phyloP scores from a whole-genome alignment of 129 eudicot genomes.

The Gnaphalium uliginosum region DNA sequence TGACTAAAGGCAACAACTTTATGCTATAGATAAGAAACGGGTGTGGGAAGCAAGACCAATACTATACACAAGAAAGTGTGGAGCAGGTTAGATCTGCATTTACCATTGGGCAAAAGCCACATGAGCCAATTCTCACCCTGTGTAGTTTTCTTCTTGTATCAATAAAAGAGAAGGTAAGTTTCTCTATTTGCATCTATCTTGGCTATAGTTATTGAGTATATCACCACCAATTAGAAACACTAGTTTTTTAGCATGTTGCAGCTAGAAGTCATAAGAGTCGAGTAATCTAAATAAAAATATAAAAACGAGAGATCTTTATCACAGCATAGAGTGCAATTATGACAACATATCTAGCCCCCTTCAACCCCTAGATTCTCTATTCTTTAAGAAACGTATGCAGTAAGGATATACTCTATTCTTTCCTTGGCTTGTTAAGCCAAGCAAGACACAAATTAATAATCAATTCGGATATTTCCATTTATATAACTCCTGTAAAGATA shows the following conservation, averaged over 20 bases:
- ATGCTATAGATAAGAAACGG: background rate
- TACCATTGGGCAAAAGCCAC: too few species aligned
- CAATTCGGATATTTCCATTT: background rate
- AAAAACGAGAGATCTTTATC: background rate
- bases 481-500: background rate
- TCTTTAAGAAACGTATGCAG: background rate
- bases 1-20: background rate
- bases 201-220: background rate
- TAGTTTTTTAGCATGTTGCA: background rate
- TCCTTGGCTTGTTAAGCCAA: background rate
- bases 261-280: background rate
- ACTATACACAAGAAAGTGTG: background rate
- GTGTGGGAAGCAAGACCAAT: background rate
- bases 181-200: background rate
- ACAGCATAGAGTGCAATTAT: background rate
- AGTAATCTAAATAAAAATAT: background rate
- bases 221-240: background rate
- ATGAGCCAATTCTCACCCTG: too few species aligned
- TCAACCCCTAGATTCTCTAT: background rate
- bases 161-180: background rate
- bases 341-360: background rate
- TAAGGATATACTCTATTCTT: background rate
- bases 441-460: background rate
- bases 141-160: too few species aligned
- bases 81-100: background rate